Evolutionary conservation across 805 yeast species (phyloP).

Genomic region (Ogataea siamensis): DNA sequence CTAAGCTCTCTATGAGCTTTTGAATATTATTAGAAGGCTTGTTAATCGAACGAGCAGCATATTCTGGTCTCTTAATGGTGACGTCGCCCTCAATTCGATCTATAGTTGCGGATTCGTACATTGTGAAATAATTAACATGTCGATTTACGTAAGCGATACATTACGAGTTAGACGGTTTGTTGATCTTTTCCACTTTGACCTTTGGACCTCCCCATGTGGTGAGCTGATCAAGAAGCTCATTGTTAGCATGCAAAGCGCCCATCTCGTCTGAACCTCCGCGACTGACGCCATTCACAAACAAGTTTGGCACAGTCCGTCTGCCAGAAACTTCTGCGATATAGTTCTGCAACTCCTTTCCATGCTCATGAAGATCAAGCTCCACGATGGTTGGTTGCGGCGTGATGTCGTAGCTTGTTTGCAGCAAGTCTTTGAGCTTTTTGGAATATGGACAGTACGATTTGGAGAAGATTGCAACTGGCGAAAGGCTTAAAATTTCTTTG

Average conservation of each 20-base stretch:
- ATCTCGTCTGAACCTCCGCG: conserved; percentile 92
- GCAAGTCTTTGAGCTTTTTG: conserved; percentile 62
- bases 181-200: conserved; percentile 47
- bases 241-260: conserved; percentile 54
- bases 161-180: conserved; percentile 54
- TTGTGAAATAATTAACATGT: neutral
- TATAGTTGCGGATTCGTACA: conserved; percentile 24
- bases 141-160: conserved; percentile 7
- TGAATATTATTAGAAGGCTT: conserved; percentile 24
- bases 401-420: conserved; percentile 62
- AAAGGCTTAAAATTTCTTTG: conserved; percentile 50
- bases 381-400: conserved; percentile 71
- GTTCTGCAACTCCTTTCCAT: conserved; percentile 74
- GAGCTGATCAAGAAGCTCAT: conserved; percentile 50
- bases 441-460: conserved; percentile 76
- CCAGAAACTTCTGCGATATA: conserved; percentile 70
- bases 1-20: conserved; percentile 36
- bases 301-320: conserved; percentile 87
- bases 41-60: conserved; percentile 15
- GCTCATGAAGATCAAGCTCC: conserved; percentile 76
- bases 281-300: conserved; percentile 68
- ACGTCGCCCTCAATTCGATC: conserved; percentile 21
- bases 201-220: conserved; percentile 61
- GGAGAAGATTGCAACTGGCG: conserved; percentile 67
- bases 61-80: conserved; percentile 24